Evolutionary conservation across 2,329 filamentous ascomycete species (phyloP).

Genomic region (Emmonsiellopsis sp.): DNA sequence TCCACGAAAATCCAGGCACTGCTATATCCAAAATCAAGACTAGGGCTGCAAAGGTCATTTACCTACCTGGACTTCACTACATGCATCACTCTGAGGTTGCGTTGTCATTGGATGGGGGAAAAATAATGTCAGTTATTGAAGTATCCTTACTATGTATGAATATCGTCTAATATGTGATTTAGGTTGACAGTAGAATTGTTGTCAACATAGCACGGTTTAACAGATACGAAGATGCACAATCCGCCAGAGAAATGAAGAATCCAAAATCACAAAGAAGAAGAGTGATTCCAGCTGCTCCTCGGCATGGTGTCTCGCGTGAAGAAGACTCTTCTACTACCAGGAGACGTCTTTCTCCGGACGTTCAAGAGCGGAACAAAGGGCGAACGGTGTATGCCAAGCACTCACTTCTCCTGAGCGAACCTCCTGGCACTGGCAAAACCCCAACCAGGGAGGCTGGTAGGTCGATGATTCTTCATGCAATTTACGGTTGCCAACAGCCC

Average conservation of each 20-base stretch:
- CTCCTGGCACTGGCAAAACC: too few species aligned
- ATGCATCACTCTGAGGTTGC: conserved; percentile 36
- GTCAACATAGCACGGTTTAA: conserved; percentile 36
- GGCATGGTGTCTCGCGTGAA: background rate
- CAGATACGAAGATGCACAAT: conserved; percentile 27
- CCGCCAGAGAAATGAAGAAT: background rate
- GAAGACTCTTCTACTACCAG: background rate
- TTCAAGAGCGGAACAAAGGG: conserved; percentile 30
- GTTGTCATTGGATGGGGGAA: conserved; percentile 13
- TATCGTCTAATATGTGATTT: conserved; percentile 19
- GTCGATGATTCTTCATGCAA: too few species aligned
- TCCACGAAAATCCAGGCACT: conserved; percentile 20
- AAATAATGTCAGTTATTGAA: conserved; percentile 1
- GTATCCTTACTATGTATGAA: background rate
- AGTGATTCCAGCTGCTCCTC: background rate
- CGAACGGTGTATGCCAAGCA: conserved; percentile 11
- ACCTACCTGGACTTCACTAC: conserved; percentile 35
- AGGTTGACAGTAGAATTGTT: conserved; percentile 34
- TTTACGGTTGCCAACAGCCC: too few species aligned
- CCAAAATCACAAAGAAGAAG: background rate
- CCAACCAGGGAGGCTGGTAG: too few species aligned
- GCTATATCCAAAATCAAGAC: conserved; percentile 21
- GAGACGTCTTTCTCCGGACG: conserved; percentile 9
- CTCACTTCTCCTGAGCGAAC: too few species aligned
- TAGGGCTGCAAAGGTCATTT: conserved; percentile 33